phyloP scores from a whole-genome alignment of 768 basidiomycete species.

The Dendrothele bispora region DNA sequence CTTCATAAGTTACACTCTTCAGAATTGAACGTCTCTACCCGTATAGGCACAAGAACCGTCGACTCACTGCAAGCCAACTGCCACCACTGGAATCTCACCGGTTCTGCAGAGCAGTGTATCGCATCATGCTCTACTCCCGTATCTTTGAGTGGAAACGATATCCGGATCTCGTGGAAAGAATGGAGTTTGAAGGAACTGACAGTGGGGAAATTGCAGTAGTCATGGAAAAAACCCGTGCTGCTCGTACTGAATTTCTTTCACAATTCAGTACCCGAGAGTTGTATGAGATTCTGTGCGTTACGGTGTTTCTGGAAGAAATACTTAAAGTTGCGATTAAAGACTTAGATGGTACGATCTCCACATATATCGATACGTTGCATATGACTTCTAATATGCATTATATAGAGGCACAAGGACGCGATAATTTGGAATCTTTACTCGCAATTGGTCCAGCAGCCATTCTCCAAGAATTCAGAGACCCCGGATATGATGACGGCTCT shows the following conservation, averaged over 20 bases:
- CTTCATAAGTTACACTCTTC: no score
- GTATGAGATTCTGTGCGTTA: slow-evolving; percentile 7
- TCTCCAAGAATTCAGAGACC: no score
- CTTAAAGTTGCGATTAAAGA: not conserved
- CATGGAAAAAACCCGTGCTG: not conserved
- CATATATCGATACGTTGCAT: no score
- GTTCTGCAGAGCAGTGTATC: slow-evolving; percentile 11
- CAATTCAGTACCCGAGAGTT: slow-evolving; percentile 10
- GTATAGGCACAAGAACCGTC: slow-evolving; percentile 36
- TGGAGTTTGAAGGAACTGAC: not conserved
- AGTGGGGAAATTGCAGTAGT: not conserved
- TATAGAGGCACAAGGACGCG: no score
- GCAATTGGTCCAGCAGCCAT: no score
- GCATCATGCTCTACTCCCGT: slow-evolving; percentile 9
- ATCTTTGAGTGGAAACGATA: slow-evolving; percentile 8
- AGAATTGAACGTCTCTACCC: no score
- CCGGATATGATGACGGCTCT: no score
- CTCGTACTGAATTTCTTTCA: slow-evolving; percentile 3
- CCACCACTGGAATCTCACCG: slow-evolving; percentile 26
- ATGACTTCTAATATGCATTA: no score
- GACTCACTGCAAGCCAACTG: slow-evolving; percentile 27
- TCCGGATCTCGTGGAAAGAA: not conserved
- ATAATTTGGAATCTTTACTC: no score
- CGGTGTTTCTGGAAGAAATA: slow-evolving; percentile 10
- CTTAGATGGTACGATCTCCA: no score